Conservation (phyloP, 148 eudicot species). For the Rhododendron simsii region DNA sequence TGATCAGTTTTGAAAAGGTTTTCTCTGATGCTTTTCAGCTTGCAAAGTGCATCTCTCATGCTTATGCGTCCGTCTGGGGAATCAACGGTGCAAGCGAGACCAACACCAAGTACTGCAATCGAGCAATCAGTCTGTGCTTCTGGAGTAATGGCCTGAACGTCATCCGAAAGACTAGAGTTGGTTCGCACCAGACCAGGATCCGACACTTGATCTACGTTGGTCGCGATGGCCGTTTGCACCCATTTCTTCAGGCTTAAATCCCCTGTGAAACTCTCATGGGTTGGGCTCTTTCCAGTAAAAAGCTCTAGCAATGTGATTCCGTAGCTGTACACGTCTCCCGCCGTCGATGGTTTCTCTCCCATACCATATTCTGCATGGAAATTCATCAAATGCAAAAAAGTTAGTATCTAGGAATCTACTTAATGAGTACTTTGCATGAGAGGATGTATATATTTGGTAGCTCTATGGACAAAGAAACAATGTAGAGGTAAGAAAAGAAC, state of each 20-base stretch:
- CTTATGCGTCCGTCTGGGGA: conserved; percentile 36
- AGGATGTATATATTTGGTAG: background rate
- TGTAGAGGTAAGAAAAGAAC: background rate
- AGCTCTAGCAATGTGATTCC: conserved; percentile 52
- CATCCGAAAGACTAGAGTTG: background rate
- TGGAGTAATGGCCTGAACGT: background rate
- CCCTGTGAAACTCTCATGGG: conserved; percentile 26
- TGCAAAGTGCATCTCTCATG: conserved; percentile 42
- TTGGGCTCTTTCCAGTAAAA: conserved; percentile 49
- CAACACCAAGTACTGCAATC: conserved; percentile 30
- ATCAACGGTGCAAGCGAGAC: conserved; percentile 41
- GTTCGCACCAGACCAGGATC: conserved; percentile 24
- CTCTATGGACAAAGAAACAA: background rate
- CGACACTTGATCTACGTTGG: conserved; percentile 22
- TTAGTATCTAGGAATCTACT: background rate
- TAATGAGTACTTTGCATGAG: background rate
- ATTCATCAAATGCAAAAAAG: background rate
- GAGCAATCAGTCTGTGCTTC: conserved; percentile 15
- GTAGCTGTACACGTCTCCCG: conserved; percentile 54
- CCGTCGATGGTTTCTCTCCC: conserved; percentile 41
- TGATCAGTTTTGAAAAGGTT: conserved; percentile 4
- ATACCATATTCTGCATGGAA: conserved; percentile 43
- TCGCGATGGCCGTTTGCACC: conserved; percentile 31
- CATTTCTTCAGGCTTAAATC: conserved; percentile 33
- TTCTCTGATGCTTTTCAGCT: conserved; percentile 27